A percentile compares a stretch with the other conserved stretches of the same genome.
Evolutionary conservation across 139 green algal genomes (phyloP).

Genomic region (Coccomyxa sp.): DNA sequence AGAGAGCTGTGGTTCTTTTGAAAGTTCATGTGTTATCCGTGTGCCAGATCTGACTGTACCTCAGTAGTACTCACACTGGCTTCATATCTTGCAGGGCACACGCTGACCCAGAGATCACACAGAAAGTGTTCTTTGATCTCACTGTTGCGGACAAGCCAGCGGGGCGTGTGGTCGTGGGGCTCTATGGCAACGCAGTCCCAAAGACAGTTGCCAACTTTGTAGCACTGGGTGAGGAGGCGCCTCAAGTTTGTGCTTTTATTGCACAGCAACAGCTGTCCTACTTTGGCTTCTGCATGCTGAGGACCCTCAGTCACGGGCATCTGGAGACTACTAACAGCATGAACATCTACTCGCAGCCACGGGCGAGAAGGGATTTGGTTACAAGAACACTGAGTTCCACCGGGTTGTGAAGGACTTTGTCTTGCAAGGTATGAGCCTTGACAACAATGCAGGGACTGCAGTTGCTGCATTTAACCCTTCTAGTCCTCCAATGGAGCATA

Average conservation of each 20-base stretch:
- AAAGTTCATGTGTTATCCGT: no score
- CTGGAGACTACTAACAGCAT: no score
- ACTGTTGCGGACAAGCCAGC: constrained; percentile 40
- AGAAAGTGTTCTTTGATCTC: constrained; percentile 73
- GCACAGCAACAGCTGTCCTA: no score
- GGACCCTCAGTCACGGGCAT: no score
- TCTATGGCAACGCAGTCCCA: constrained; percentile 17
- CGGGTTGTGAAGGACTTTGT: constrained; percentile 70
- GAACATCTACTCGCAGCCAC: constrained; percentile 7
- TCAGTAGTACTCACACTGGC: no score
- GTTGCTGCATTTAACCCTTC: no score
- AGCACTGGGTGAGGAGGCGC: constrained; percentile 5
- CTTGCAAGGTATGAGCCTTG: constrained; percentile 39
- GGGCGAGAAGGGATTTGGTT: constrained; percentile 53
- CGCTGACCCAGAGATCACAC: constrained; percentile 20
- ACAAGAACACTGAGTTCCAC: constrained; percentile 57
- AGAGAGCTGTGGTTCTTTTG: no score
- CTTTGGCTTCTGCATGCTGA: no score
- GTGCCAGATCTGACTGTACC: no score
- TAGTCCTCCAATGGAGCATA: no score
- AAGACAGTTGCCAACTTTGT: constrained; percentile 5
- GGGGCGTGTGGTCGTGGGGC: constrained; percentile 28
- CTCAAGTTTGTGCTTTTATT: no score
- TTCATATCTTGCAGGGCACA: background rate
- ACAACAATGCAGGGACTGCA: no score